These are phyloP conservation scores for Penicillium malachiteum DNA, from an alignment of 495 filamentous ascomycete genomes.

Conservation along the genomic window DNA sequence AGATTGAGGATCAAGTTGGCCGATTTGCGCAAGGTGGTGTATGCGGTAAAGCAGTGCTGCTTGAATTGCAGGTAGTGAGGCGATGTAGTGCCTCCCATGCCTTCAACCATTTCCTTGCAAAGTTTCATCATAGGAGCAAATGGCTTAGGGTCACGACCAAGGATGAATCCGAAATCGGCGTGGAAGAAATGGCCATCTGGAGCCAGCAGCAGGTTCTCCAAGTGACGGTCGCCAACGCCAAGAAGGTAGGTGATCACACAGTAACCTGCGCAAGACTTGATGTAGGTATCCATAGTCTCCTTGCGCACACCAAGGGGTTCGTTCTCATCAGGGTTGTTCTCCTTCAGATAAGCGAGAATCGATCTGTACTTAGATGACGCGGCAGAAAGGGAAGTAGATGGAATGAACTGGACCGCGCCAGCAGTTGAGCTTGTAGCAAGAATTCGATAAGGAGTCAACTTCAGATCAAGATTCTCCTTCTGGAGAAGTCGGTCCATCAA, in stretches of 20 bases:
- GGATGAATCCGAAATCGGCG: conserved; percentile 96
- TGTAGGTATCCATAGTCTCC: conserved; percentile 91
- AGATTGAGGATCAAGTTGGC: conserved; percentile 92
- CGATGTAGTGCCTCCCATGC: conserved; percentile 84
- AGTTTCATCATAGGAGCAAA: conserved; percentile 97
- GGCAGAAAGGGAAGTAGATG: conserved; percentile 75
- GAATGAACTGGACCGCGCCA: conserved; percentile 89
- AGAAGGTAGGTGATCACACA: conserved; percentile 98
- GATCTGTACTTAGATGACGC: conserved; percentile 81
- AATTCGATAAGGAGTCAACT: conserved; percentile 92
- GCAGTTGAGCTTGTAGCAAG: conserved; percentile 87
- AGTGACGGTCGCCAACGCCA: conserved; percentile 94
- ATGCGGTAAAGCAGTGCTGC: conserved; percentile 94
- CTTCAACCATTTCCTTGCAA: conserved; percentile 96
- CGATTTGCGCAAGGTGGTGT: conserved; percentile 84
- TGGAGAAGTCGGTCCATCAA: conserved; percentile 95
- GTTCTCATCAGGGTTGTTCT: conserved; percentile 83
- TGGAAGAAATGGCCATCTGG: conserved; percentile 97
- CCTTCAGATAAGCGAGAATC: conserved; percentile 80
- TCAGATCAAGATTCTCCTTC: conserved; percentile 96
- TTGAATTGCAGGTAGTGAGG: conserved; percentile 84
- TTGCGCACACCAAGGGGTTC: conserved; percentile 85
- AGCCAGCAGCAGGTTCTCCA: conserved; percentile 91
- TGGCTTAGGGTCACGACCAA: conserved; percentile 95
- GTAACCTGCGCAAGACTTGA: conserved; percentile 95